A percentile compares a stretch with the other conserved stretches of the same genome.
These are phyloP conservation scores for Phytophthora megakarya DNA, from an alignment of 352 stramenopile species.

Conservation along the genomic window DNA sequence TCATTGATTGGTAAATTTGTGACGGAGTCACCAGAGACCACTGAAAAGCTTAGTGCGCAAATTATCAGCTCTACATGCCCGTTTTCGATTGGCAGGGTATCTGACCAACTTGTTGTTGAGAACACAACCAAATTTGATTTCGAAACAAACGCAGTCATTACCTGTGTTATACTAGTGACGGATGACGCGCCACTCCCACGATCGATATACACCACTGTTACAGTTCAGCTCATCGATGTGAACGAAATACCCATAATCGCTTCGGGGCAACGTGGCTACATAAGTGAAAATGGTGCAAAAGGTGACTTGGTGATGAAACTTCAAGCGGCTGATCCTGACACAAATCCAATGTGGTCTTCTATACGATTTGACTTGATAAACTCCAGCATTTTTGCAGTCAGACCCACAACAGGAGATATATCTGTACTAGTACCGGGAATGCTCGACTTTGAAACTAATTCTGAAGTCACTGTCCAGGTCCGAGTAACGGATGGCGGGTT, in stretches of 20 bases:
- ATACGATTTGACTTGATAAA: conserved; percentile 24
- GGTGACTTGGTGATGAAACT: conserved; percentile 20
- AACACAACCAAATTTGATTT: conserved; percentile 25
- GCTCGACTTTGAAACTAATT: conserved; percentile 28
- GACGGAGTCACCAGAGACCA: conserved; percentile 8
- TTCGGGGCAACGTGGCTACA: conserved; percentile 22
- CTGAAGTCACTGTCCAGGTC: conserved; percentile 14
- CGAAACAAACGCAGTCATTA: conserved; percentile 9
- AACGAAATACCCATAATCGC: conserved; percentile 26
- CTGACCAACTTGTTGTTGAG: conserved; percentile 9
- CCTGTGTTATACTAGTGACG: conserved; percentile 17
- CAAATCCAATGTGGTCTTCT: conserved; percentile 16
- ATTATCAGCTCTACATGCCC: conserved; percentile 20
- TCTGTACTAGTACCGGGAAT: conserved; percentile 11
- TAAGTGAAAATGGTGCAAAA: conserved; percentile 18
- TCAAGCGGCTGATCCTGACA: conserved; percentile 18
- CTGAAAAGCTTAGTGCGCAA: conserved; percentile 8
- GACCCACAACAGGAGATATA: conserved; percentile 18
- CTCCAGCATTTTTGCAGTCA: conserved; percentile 19
- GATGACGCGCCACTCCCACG: conserved; percentile 19
- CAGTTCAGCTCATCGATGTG: conserved; percentile 20
- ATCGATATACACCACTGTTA: conserved; percentile 21
- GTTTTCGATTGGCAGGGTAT: conserved; percentile 13
- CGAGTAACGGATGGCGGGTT: conserved; percentile 29
- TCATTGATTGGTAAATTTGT: conserved; percentile 19